Evolutionary conservation across 305 asterid species (phyloP), one percentile per base, ranked within the genome.

Genomic region (Fraxinus sp.): DNA sequence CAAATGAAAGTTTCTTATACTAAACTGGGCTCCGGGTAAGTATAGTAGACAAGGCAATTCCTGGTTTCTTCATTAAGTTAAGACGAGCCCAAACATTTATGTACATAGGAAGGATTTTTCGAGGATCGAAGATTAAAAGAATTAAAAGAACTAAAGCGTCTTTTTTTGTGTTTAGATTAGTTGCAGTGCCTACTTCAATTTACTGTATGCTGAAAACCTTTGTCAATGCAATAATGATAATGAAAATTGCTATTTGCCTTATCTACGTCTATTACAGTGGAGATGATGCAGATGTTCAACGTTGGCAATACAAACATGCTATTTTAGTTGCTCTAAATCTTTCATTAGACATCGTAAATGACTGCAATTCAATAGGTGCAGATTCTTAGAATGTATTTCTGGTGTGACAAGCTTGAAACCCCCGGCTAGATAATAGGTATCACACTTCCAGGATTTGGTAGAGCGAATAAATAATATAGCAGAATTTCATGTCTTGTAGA

Each of bases 41-140:
- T 24, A 79, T 35, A 76, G 55, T 35, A 39, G 49, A 78, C 72
- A 62, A 39, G 86, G 80, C 84, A 71, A 86, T 78, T 73, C 52
- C 35, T 43, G 74, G 88, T 85, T 86, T 85, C 86, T 79, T n/a
- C 33, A 9, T 75, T 68, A 39, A 77, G 52, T 75, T 87, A 28
- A 85, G 75, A 32, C 18, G 39, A 11, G 10, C 39, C 37, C 18
- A 30, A 70, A 30, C 37, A 70, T 66, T 11, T 66, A 28, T n/a
- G 22, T 14, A 28, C 7, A 70, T 14, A 70, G 30, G 36, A 66
- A 22, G 32, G 14, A 24, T 24, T 7, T 62, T 22, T 62, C 1
- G 16, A 20, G 5, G 32, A 26, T 64, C 2, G 33, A 24, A 22
- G 72, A 64, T 22, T 64, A 64, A 22, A 20, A 64, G 72, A 64